Evolutionary conservation across 1,139 yeast genomes (phyloP), one percentile per base, ranked within the genome.

Genomic region (Candida glucosophila): DNA sequence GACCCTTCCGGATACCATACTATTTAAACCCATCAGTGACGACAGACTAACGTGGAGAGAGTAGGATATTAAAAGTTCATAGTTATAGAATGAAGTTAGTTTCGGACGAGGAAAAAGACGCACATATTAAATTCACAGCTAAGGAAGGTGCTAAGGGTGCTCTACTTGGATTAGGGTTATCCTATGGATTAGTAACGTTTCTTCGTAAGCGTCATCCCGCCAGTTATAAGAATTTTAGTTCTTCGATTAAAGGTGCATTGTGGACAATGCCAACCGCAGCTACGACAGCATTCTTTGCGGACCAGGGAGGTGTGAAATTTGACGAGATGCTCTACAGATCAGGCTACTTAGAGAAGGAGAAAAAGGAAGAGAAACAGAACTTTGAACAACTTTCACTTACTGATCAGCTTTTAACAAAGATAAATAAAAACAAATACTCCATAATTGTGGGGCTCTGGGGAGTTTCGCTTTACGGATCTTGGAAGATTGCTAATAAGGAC

Each of bases 391-490:
- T 72, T 32, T 49, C 75, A 3, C 21, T 46, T 5, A 38, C 45
- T 9, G 72, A 71, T 22, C 67, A 67, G 39, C 24, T 58, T 3
- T 43, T 68, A 27, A 61, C 64, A 27, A 42, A 57, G 22, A 52
- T 68, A 22, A 55, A 62, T 28, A 71, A 64, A 29, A 60, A 80
- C 60, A 81, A 79, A 52, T 85, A 82, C 55, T 73, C 74, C 47
- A 58, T 79, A 39, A 75, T 85, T 39, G 71, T 78, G 13, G 76
- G 73, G 29, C 70, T 83, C 2, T 85, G 95, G 95, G 93, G 83
- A n/a, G 82, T 76, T 15, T 75, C 90, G 6, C 55, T 85, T 62
- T 82, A 67, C 39, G 94, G 92, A 1, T 76, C 93, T 2, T 82
- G 90, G 83, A 68, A 58, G 34, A 39, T 63, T 25, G 82, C 83